These are phyloP conservation scores for Stentor roeselii DNA, from an alignment of 73 alveolate species.

Conservation along the genomic window DNA sequence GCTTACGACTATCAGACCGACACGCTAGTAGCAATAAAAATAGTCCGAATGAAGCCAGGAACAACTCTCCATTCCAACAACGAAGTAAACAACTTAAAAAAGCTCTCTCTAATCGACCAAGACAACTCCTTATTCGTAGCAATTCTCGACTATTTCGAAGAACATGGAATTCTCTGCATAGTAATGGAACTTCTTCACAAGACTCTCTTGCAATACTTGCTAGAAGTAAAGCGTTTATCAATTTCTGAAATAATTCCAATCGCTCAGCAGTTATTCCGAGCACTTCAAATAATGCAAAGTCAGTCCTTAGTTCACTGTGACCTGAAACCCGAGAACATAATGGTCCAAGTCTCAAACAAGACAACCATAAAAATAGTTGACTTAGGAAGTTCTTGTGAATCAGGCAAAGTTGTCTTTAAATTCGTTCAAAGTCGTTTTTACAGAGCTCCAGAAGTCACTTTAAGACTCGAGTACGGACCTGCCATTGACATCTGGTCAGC, in stretches of 20 bases:
- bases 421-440: slow-evolving; percentile 49
- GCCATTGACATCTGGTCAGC: slow-evolving; percentile 86
- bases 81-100: background rate
- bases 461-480: slow-evolving; percentile 51
- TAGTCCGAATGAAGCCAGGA: background rate
- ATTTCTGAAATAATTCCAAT: background rate
- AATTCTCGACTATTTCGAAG: background rate
- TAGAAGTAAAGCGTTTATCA: background rate
- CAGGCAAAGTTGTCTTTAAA: background rate
- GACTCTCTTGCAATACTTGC: background rate
- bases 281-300: background rate
- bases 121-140: background rate
- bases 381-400: background rate
- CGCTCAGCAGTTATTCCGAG: background rate
- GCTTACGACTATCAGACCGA: background rate
- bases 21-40: background rate
- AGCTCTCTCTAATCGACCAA: background rate
- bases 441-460: slow-evolving; percentile 81
- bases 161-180: background rate
- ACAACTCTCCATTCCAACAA: background rate
- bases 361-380: background rate
- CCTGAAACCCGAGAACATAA: background rate
- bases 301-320: background rate
- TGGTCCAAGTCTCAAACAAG: background rate
- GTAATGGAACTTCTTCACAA: background rate